Conservation (phyloP, 2,329 filamentous ascomycete species). For the Ceratocystis colombiana region DNA sequence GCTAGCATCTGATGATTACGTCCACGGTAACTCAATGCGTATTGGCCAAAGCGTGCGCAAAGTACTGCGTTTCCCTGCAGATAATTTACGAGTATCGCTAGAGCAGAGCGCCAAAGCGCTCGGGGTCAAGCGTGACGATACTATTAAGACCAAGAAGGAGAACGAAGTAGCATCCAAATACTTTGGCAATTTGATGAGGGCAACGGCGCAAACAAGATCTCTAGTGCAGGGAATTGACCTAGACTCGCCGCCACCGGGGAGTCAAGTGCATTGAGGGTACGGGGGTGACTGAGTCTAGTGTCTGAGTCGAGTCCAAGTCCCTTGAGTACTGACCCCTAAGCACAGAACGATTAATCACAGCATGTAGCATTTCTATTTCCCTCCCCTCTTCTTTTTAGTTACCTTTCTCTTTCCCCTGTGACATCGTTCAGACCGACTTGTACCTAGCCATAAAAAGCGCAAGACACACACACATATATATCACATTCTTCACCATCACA, state of each 20-base stretch:
- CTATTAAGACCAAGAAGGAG: slow-evolving; percentile 67
- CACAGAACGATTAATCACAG: background rate
- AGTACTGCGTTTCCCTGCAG: slow-evolving; percentile 76
- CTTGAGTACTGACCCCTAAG: background rate
- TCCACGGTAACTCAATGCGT: slow-evolving; percentile 74
- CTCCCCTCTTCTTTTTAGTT: background rate
- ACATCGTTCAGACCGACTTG: background rate
- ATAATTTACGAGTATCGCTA: slow-evolving; percentile 72
- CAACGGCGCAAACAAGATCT: slow-evolving; percentile 45
- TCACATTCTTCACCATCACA: background rate
- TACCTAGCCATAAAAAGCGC: background rate
- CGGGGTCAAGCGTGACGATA: slow-evolving; percentile 66
- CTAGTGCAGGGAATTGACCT: slow-evolving; percentile 46
- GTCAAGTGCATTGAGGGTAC: slow-evolving; percentile 5
- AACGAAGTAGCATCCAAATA: slow-evolving; percentile 83
- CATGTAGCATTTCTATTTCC: background rate
- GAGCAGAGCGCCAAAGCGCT: slow-evolving; percentile 80
- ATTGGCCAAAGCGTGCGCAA: slow-evolving; percentile 80
- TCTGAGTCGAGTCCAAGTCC: background rate
- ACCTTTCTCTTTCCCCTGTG: background rate
- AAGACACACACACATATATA: background rate
- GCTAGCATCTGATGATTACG: slow-evolving; percentile 77
- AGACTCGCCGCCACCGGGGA: slow-evolving; percentile 41
- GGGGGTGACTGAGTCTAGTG: background rate
- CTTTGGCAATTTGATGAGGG: slow-evolving; percentile 72